Evolutionary conservation across 1,284 basidiomycete species (phyloP).

Genomic region (Hortiboletus rubellus): DNA sequence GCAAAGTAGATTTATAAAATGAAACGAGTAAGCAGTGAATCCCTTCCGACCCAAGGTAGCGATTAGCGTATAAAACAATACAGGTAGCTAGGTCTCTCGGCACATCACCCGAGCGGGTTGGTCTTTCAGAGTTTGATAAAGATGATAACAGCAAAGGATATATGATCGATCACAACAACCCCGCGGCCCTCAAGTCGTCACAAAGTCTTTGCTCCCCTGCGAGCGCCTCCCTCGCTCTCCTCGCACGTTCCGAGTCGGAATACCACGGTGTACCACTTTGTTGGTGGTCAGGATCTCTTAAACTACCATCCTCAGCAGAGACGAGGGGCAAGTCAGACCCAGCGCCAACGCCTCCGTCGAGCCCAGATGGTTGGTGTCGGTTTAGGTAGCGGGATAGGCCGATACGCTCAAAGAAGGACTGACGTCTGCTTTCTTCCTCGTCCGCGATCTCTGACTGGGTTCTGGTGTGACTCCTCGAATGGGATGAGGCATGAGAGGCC

Average conservation of each 20-base stretch:
- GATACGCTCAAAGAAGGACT: slow-evolving; percentile 32
- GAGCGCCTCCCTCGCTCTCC: slow-evolving; percentile 48
- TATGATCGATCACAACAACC: slow-evolving; percentile 47
- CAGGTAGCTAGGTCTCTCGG: neutral
- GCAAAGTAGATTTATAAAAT: slow-evolving; percentile 16
- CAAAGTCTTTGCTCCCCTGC: slow-evolving; percentile 45
- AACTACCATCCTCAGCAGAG: slow-evolving; percentile 1
- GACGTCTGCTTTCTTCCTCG: slow-evolving; percentile 24
- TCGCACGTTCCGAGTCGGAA: slow-evolving; percentile 46
- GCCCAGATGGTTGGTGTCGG: slow-evolving; percentile 16
- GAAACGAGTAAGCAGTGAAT: slow-evolving; percentile 10
- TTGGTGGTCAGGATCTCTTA: slow-evolving; percentile 2
- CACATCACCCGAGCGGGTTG: neutral
- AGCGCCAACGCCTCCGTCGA: slow-evolving; percentile 2
- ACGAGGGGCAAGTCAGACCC: slow-evolving; percentile 7
- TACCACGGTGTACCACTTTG: slow-evolving; percentile 30
- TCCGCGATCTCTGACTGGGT: slow-evolving; percentile 28
- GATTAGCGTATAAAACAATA: slow-evolving; percentile 25
- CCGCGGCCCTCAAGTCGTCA: slow-evolving; percentile 62
- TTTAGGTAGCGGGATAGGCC: slow-evolving; percentile 21
- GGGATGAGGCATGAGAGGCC: slow-evolving; percentile 39
- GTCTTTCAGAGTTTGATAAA: slow-evolving; percentile 1
- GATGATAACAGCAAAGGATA: neutral
- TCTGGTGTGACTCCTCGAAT: slow-evolving; percentile 22
- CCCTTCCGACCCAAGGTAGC: neutral